Evolutionary conservation across 1,284 basidiomycete species (phyloP).

Genomic region (Pseudozyma hubeiensis): DNA sequence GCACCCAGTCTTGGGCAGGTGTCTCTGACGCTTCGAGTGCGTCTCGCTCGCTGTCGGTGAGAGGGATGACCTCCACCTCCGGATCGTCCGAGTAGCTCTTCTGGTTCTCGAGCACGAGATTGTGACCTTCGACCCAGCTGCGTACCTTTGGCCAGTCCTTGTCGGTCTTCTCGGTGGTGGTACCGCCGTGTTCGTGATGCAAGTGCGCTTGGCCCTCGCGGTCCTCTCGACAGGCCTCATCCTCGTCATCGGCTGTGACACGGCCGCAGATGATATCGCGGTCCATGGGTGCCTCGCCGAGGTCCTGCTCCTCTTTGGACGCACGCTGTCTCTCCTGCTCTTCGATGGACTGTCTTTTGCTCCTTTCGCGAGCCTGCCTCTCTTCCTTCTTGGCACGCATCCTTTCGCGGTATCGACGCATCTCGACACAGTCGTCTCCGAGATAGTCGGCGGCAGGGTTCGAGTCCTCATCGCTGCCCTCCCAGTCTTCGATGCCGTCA

Average conservation of each 20-base stretch:
- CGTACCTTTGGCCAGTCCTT: constrained; percentile 51
- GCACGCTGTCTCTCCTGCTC: constrained; percentile 19
- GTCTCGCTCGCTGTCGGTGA: constrained; percentile 54
- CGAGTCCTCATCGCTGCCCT: constrained; percentile 48
- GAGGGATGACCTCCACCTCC: constrained; percentile 56
- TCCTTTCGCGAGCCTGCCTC: constrained; percentile 9
- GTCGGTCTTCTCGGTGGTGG: constrained; percentile 19
- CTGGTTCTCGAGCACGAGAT: constrained; percentile 64
- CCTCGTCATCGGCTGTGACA: constrained; percentile 40
- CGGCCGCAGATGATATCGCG: constrained; percentile 47
- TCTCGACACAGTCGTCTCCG: constrained; percentile 64
- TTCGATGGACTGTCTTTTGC: constrained; percentile 22
- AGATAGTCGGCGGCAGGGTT: constrained; percentile 62
- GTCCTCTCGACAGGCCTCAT: constrained; percentile 36
- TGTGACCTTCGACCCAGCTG: constrained; percentile 65
- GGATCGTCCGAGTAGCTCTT: constrained; percentile 53
- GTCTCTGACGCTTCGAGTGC: constrained; percentile 36
- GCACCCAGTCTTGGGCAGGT: constrained; percentile 57
- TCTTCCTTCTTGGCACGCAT: constrained; percentile 31
- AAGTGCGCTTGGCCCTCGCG: constrained; percentile 37
- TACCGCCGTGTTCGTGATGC: constrained; percentile 2
- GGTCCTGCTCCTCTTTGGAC: constrained; percentile 43
- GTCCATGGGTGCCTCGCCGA: constrained; percentile 58
- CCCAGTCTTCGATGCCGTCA: constrained; percentile 58
- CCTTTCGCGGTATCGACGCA: constrained; percentile 49